These are phyloP conservation scores for Calonectria pauciramosa DNA, from an alignment of 2,329 filamentous ascomycete genomes.

Conservation along the genomic window DNA sequence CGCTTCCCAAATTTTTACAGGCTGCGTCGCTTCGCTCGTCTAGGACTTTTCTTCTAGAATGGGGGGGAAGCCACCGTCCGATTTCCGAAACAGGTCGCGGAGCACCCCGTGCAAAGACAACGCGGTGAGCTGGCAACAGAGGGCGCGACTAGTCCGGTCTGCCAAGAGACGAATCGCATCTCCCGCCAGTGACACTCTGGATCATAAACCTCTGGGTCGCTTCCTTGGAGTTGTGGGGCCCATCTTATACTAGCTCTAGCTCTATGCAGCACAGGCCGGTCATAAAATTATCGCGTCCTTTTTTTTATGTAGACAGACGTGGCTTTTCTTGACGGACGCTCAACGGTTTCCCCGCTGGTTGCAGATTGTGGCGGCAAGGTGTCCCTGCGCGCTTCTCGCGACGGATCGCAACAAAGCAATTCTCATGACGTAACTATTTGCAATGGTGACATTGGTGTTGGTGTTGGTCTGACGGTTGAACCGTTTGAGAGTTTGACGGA, in stretches of 20 bases:
- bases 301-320: background rate
- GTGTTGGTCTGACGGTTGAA: background rate
- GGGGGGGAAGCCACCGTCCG: too few species aligned
- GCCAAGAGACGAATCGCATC: background rate
- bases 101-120: background rate
- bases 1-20: background rate
- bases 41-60: background rate
- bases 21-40: background rate
- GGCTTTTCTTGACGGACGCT: background rate
- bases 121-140: background rate
- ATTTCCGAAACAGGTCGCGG: too few species aligned
- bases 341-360: background rate
- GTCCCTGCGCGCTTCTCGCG: background rate
- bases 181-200: background rate
- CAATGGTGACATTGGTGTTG: background rate
- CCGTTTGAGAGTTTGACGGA: background rate
- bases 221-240: background rate
- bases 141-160: background rate
- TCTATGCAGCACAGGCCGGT: background rate
- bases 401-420: background rate
- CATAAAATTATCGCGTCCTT: background rate
- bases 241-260: background rate
- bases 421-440: background rate
- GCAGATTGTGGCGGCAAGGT: conserved; percentile 6
- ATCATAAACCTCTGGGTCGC: background rate